Conservation (phyloP, 139 green algal species). For the Chlorella sp. region DNA sequence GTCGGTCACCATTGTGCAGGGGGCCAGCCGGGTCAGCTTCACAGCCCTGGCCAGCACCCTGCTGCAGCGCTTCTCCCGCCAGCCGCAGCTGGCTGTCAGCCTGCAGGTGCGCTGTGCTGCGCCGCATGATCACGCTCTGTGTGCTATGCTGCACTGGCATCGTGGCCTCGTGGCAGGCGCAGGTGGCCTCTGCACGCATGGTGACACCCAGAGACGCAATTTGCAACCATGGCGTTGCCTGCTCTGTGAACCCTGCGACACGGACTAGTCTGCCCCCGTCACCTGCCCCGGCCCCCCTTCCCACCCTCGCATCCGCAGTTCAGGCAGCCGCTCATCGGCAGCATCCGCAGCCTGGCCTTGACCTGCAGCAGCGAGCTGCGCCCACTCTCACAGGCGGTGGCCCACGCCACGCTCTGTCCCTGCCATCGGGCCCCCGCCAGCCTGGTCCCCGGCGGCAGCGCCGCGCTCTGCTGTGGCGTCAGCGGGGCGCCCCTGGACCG, state of each 20-base stretch:
- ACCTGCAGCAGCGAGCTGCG: not conserved
- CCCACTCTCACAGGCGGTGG: constrained; percentile 1
- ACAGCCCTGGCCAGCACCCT: constrained; percentile 17
- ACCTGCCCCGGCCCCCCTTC: not conserved
- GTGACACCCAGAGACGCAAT: not conserved
- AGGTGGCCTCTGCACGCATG: not conserved
- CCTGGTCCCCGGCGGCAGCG: not conserved
- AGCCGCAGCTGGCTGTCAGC: not conserved
- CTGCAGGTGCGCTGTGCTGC: not conserved
- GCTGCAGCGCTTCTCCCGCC: constrained; percentile 1
- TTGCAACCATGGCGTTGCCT: no score
- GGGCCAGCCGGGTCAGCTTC: not conserved
- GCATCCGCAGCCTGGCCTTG: constrained; percentile 27
- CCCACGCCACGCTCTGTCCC: constrained; percentile 21
- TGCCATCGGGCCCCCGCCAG: constrained; percentile 15
- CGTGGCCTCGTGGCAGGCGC: not conserved
- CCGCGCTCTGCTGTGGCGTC: not conserved
- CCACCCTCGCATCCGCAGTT: not conserved
- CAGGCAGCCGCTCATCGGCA: constrained; percentile 26
- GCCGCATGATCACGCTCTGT: not conserved
- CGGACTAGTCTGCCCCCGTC: not conserved
- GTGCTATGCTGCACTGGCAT: not conserved
- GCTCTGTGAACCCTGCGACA: no score
- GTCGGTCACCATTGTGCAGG: not conserved
- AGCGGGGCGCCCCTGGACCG: constrained; percentile 1